Base-by-base conservation (phyloP, 2,329 filamentous ascomycete species). In the Trichoderma oligosporum region DNA sequence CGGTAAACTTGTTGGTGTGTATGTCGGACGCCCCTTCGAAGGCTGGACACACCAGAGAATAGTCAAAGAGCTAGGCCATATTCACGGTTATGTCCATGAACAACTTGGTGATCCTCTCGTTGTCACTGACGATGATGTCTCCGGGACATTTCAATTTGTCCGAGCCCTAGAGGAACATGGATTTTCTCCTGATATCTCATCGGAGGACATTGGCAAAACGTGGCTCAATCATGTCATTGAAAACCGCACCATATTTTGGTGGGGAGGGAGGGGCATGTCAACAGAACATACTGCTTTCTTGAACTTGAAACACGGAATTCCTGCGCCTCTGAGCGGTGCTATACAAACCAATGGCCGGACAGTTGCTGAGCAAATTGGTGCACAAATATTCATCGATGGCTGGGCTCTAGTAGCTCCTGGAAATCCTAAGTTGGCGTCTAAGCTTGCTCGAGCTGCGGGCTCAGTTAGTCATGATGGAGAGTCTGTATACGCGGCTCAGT, bases 321-420 rank as follows among this genome's bases (percentile, higher is more conserved):
- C 61, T 8, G 66, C 72, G 5, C 68, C 73, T 0, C 47, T 47
- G 11, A 72, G 68, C 57, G 70, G 71, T 2, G 59, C 67, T 6
- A 65, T 64, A 1, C 18, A 45, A 2, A 59, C 52, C 12, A 61
- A 61, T 27, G 57, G 57, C 2, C 45, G 33, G 11, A 59, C 57
- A 1, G 52, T 59, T 29, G 69, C 71, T 1, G 67, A 73, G 58
- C 71, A 73, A 63, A 73, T 73, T 29, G 71, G 71, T 7, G 71
- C 69, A 2, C 71, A 73, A 62, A 74, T 73, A 22, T 74, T 74
- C 55, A 70, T 73, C 56, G 71, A 74, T 56, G 71, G 68, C 7
- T 73, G 68, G 66, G 71, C 68, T 7, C 61, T 74, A 60, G 68
- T 68, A 3, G 61, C 65, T 0, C 69, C 71, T 0, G 68, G 68